Evolutionary conservation across 2,329 filamentous ascomycete species (phyloP), one percentile per base, ranked within the genome.

Genomic region (Sporothrix pallida): DNA sequence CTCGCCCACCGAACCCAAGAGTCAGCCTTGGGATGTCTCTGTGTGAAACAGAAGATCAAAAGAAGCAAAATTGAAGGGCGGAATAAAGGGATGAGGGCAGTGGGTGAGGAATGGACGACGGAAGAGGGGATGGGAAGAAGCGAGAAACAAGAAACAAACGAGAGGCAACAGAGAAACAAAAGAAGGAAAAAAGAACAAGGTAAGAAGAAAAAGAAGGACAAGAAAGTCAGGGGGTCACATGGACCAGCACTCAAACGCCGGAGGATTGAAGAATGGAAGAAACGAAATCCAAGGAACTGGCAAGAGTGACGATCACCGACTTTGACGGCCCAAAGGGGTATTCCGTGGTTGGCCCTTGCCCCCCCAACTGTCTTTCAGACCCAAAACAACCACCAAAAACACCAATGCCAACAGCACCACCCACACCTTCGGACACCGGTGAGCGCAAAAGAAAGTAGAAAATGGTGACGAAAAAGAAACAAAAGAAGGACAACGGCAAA

Each of bases 21-120:
- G 60, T 65, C 60, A 23, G 60, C 60, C 60, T 65, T 44, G 60
- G 10, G 60, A 15, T 65, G 60, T 65, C 60, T 63, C 60, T 44
- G 17, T 23, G 60, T 65, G 60, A 65, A 65, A 65, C 60, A 23
- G 7, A 65, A 65, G 8, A 65, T 13, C 4, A 62, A 15, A 70
- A 58, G 23, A 31, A 42, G 17, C 4, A 23, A 46, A 46, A 65
- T 7, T 42, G 15, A n/a, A 65, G 48, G 48, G 54, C 54, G 23
- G 54, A 31, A 58, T 56, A 42, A 56, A 10, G 13, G 56, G 15
- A 20, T 9, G 31, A 37, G 31, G 31, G 31, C 4, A 37, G 31
- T 37, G 31, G 31, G 31, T 7, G 31, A 6, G 31, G 31, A 26
- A 26, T 37, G 31, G 31, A 7, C 31, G 31, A 37, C 7, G 31